phyloP scores from a whole-genome alignment of 1,139 yeast species.

The Kurtzmaniella natalensis region DNA sequence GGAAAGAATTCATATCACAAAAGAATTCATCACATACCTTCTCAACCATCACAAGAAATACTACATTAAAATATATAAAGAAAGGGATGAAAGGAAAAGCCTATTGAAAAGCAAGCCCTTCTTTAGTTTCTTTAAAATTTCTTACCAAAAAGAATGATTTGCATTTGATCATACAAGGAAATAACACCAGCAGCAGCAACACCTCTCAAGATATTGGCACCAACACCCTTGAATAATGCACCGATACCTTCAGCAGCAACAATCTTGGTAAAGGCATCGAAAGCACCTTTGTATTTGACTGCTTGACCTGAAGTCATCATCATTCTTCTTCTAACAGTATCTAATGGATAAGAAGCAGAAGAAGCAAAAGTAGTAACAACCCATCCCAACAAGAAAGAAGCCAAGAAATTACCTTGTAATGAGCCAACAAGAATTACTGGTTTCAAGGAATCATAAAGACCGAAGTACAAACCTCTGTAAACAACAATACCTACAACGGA shows the following conservation, averaged over 20 bases:
- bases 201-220: conserved; percentile 85
- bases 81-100: no score
- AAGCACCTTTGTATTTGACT: conserved; percentile 70
- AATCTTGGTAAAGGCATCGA: conserved; percentile 68
- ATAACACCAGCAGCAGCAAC: conserved; percentile 87
- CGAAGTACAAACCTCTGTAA: conserved; percentile 82
- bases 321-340: conserved; percentile 84
- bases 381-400: conserved; percentile 78
- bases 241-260: conserved; percentile 68
- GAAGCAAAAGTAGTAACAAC: conserved; percentile 76
- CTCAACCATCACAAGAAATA: no score
- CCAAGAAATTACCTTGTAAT: conserved; percentile 66
- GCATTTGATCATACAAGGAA: conserved; percentile 76
- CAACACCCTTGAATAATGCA: conserved; percentile 81
- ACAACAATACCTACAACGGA: conserved; percentile 77
- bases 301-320: conserved; percentile 85
- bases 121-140: conserved; percentile 50
- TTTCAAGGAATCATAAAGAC: conserved; percentile 75
- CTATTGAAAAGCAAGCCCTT: no score
- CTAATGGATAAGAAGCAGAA: conserved; percentile 77
- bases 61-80: no score
- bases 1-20: no score
- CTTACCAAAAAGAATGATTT: conserved; percentile 69
- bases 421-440: conserved; percentile 72
- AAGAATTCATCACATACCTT: no score